A percentile compares a stretch with the other conserved stretches of the same genome.
These are phyloP conservation scores for Linnemannia elongata DNA, from an alignment of 192 early-diverging fungal species.

Conservation along the genomic window DNA sequence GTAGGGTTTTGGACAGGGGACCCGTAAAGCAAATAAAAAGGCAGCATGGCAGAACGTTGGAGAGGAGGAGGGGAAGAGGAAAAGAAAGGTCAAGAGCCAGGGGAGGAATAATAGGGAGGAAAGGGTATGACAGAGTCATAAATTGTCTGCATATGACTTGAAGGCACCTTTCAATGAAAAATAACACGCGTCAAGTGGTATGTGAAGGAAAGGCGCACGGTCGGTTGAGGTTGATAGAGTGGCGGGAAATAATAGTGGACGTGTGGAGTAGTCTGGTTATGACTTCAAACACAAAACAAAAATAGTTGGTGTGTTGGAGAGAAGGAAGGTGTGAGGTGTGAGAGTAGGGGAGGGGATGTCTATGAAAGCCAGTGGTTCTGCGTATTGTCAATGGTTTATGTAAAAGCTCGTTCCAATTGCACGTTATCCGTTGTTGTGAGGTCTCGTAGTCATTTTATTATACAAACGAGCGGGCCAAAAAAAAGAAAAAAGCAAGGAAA, in stretches of 20 bases:
- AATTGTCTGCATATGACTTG: background rate
- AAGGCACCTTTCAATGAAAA: background rate
- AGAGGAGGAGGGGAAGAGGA: background rate
- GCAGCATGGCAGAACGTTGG: background rate
- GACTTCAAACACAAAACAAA: background rate
- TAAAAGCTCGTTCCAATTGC: constrained; percentile 7
- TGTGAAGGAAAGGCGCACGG: too few species aligned
- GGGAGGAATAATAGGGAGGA: background rate
- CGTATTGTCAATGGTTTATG: constrained; percentile 1
- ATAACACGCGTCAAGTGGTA: background rate
- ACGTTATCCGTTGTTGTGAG: constrained; percentile 1
- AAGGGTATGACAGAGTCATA: background rate
- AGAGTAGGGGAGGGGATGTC: background rate
- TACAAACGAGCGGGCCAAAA: constrained; percentile 9
- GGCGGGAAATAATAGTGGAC: background rate
- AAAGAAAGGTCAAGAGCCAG: background rate
- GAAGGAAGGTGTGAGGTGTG: background rate
- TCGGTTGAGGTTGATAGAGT: background rate
- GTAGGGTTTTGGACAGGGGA: background rate
- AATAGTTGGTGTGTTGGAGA: too few species aligned
- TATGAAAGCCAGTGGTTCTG: background rate
- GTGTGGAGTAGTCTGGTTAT: background rate
- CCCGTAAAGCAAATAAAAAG: too few species aligned
- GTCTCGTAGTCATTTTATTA: constrained; percentile 45
- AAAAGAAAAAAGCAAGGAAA: background rate